Percentiles rank a stretch among this genome's conserved stretches.
These are phyloP conservation scores for Dichotomocladium elegans DNA, from an alignment of 371 early-diverging fungal genomes.

Conservation along the genomic window DNA sequence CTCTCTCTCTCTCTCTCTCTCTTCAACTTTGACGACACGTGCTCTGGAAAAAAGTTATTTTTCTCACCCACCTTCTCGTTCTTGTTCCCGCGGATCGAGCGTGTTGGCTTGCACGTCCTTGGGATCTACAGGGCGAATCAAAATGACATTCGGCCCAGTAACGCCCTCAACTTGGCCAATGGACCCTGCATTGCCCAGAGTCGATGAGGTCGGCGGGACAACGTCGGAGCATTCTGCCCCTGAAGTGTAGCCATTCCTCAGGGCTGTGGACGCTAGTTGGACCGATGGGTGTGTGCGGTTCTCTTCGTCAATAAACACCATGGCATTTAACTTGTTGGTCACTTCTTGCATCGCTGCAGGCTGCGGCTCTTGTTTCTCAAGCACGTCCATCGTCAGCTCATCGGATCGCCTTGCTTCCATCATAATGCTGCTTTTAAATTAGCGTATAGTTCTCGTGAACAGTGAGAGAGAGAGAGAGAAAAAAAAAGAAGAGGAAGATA, in stretches of 20 bases:
- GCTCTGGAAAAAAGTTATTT: too few relatives aligned
- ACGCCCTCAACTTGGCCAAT: background rate
- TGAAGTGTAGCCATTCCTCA: slow-evolving; percentile 1
- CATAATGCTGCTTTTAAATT: too few relatives aligned
- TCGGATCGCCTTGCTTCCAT: too few relatives aligned
- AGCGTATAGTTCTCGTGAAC: background rate
- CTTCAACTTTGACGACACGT: too few relatives aligned
- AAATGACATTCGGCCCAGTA: slow-evolving; percentile 13
- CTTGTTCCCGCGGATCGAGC: slow-evolving; percentile 50
- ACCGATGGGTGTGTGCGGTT: slow-evolving; percentile 12
- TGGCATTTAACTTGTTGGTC: background rate
- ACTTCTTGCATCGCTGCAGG: background rate
- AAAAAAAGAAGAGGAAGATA: slow-evolving; percentile 1
- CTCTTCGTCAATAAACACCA: slow-evolving; percentile 6
- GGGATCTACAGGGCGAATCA: slow-evolving; percentile 14
- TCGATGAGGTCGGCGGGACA: slow-evolving; percentile 2
- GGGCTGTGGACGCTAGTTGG: slow-evolving; percentile 10
- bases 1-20: too few relatives aligned
- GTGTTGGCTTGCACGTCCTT: slow-evolving; percentile 29
- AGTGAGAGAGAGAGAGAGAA: too few relatives aligned
- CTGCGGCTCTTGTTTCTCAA: too few relatives aligned
- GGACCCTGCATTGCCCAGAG: background rate
- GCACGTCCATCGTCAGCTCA: too few relatives aligned
- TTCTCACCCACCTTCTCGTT: slow-evolving; percentile 30
- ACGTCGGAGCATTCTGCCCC: slow-evolving; percentile 6